Evolutionary conservation across 163 green algal species (phyloP).

Genomic region (Trebouxia gelatinosa): DNA sequence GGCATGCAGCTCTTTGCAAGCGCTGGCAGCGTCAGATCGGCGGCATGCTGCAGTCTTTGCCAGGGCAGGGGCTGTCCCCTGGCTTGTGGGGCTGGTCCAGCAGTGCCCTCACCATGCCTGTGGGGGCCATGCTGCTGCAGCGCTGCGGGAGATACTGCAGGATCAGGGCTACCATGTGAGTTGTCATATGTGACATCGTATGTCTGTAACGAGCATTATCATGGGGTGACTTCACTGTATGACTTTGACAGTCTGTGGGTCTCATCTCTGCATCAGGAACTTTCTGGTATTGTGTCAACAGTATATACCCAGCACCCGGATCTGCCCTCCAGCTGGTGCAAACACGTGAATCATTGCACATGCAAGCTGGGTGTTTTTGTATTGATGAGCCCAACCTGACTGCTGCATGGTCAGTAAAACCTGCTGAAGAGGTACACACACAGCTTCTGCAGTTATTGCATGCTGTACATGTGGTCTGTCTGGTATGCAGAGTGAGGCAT

Average conservation of each 20-base stretch:
- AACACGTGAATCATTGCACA: too few species aligned
- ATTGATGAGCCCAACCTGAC: too few species aligned
- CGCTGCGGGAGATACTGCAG: background rate
- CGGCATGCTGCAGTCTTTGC: constrained; percentile 17
- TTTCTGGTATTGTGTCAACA: too few species aligned
- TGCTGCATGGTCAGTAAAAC: background rate
- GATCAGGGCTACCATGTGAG: background rate
- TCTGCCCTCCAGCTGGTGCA: too few species aligned
- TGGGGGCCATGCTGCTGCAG: background rate
- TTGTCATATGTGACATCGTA: too few species aligned
- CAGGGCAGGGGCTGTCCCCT: constrained; percentile 9
- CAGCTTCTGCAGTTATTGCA: background rate
- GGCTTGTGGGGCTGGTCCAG: constrained; percentile 6
- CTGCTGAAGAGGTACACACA: background rate
- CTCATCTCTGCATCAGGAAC: too few species aligned
- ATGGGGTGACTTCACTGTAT: too few species aligned
- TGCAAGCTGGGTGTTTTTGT: too few species aligned
- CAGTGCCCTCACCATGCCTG: background rate
- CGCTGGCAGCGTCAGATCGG: background rate
- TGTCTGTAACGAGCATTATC: too few species aligned
- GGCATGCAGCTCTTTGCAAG: constrained; percentile 19
- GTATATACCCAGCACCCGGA: too few species aligned
- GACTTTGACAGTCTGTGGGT: too few species aligned
- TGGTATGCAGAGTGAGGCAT: constrained; percentile 7
- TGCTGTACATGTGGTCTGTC: background rate